Conservation (phyloP, 1,284 basidiomycete species). For the Trametes hirsuta region DNA sequence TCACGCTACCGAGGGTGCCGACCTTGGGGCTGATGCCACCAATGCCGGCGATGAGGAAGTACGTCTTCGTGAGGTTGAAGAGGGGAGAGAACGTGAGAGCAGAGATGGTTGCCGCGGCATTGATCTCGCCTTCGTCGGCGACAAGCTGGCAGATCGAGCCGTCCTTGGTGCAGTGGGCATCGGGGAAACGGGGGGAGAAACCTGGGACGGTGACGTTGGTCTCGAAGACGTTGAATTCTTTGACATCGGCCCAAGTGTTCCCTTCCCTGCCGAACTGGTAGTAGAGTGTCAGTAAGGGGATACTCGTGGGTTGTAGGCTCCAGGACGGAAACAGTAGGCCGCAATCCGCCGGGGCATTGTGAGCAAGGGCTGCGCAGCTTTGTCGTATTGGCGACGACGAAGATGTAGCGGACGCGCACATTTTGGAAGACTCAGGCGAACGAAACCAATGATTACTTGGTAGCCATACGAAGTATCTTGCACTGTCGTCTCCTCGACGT, state of each 20-base stretch:
- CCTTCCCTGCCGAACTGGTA: conserved; percentile 22
- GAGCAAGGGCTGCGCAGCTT: too few relatives aligned
- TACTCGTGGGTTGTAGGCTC: too few relatives aligned
- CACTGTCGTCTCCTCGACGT: too few relatives aligned
- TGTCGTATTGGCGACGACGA: too few relatives aligned
- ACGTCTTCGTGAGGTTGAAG: conserved; percentile 49
- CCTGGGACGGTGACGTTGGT: conserved; percentile 42
- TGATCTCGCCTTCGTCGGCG: conserved; percentile 47
- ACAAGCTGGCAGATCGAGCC: conserved; percentile 45
- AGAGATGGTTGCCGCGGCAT: conserved; percentile 46
- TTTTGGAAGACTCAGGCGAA: too few relatives aligned
- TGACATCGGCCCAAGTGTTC: conserved; percentile 22
- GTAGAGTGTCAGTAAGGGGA: too few relatives aligned
- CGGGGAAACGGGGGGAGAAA: conserved; percentile 47
- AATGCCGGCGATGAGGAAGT: conserved; percentile 53
- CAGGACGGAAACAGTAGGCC: too few relatives aligned
- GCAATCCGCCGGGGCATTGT: too few relatives aligned
- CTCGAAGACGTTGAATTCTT: conserved; percentile 39
- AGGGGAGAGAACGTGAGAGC: conserved; percentile 39
- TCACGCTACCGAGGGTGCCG: conserved; percentile 46
- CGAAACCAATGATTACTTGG: too few relatives aligned
- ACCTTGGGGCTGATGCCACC: conserved; percentile 47
- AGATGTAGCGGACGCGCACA: too few relatives aligned
- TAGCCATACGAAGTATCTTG: too few relatives aligned
- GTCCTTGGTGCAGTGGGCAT: conserved; percentile 44